phyloP scores from a whole-genome alignment of 345 rosid genomes.

The Cardamine resedifolia region DNA sequence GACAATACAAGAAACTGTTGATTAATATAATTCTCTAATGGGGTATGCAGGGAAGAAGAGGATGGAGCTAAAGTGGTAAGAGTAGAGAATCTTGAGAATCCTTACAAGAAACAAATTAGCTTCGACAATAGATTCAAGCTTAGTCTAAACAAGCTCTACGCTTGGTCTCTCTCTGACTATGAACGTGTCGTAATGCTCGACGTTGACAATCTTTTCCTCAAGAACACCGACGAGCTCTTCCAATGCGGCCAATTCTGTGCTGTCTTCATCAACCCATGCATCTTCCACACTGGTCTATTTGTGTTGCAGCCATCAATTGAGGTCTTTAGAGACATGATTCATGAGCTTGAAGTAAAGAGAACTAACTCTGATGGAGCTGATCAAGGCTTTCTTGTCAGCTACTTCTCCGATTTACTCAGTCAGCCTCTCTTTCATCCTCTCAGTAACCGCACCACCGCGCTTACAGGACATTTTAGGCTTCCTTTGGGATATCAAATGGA shows the following conservation, averaged over 20 bases:
- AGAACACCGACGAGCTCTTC: constrained; percentile 81
- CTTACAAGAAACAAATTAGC: constrained; percentile 62
- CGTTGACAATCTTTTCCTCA: constrained; percentile 84
- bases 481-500: constrained; percentile 99
- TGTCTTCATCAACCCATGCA: constrained; percentile 91
- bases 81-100: constrained; percentile 85
- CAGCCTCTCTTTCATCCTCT: constrained; percentile 76
- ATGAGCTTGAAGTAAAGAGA: constrained; percentile 58
- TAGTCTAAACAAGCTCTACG: constrained; percentile 87
- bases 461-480: constrained; percentile 77
- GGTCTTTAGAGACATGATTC: constrained; percentile 78
- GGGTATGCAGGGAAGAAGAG: constrained; percentile 61
- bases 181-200: constrained; percentile 93
- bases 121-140: constrained; percentile 77
- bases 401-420: constrained; percentile 81
- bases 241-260: constrained; percentile 97
- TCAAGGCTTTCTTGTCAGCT: constrained; percentile 90
- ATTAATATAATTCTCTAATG: background rate
- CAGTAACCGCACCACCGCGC: constrained; percentile 49
- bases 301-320: constrained; percentile 77
- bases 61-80: constrained; percentile 86
- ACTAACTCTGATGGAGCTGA: constrained; percentile 93
- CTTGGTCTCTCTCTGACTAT: constrained; percentile 81
- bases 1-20: background rate
- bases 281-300: constrained; percentile 96